Evolutionary conservation across 371 early-diverging fungal genomes (phyloP), one percentile per base, ranked within the genome.

Genomic region (Zopfochytrium polystomum): DNA sequence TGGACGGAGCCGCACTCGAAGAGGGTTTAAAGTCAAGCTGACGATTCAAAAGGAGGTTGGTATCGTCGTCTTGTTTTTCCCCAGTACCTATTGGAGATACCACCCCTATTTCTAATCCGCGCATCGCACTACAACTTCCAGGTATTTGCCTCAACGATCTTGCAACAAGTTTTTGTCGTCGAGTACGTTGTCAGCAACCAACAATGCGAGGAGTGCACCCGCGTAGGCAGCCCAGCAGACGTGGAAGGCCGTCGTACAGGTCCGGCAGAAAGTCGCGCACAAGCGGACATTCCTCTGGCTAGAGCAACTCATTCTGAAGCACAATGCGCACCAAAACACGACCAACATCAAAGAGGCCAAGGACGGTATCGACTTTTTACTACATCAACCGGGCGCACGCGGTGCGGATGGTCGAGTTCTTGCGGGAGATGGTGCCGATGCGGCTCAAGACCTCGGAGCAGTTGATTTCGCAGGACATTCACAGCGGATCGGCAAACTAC

Each of bases 311-410:
- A 97, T 99, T 62, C 86, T 99, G 59, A 95, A 97, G 80, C 95
- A 98, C 79, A 89, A 90, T 60, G 95, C 93, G 5, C 96, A 98
- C 82, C 85, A 85, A 61, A 95, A 98, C 70, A 94, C 98, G 15
- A 90, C 89, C 59, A 98, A 99, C 75, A 99, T 99, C 72, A 96
- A 98, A 68, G 96, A 95, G 70, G 87, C 87, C 60, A 90, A 86
- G 72, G 98, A 98, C 67, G 99, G 99, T 63, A 81, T 99, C 54
- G 99, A 99, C 77, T 99, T 99, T 75, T 98, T 98, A 90, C 74
- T 99, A 90, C 76, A 87, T 85, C n/a, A 81, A 87, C 49, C 86
- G 94, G 55, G 77, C 82, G 29, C 93, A 95, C 70, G 99, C 99
- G 26, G 81, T 93, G 67, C 91, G 94, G 76, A 93, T 99, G 90